A percentile compares a stretch with the other conserved stretches of the same genome.
phyloP scores from a whole-genome alignment of 441 rosid species.

The Bocquillonia castaneifolia region DNA sequence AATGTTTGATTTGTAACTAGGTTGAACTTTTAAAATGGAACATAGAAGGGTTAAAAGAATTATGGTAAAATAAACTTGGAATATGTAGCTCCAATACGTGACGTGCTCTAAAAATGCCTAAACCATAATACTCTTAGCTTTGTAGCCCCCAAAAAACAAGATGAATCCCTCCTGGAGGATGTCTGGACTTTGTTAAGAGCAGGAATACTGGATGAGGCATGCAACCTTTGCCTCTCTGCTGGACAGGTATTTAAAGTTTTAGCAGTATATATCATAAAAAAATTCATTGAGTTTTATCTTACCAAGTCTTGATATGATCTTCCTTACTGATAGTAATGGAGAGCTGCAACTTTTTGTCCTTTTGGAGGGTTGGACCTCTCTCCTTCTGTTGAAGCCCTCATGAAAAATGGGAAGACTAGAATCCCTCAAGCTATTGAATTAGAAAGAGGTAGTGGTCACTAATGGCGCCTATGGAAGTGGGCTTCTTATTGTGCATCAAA shows the following conservation, averaged over 20 bases:
- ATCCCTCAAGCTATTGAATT: conserved; percentile 85
- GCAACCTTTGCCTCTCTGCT: conserved; percentile 88
- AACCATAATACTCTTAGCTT: neutral
- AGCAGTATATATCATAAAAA: conserved; percentile 8
- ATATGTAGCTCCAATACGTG: neutral
- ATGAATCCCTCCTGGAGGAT: conserved; percentile 93
- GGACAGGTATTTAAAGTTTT: conserved; percentile 64
- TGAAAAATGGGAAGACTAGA: conserved; percentile 76
- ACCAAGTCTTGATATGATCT: conserved; percentile 10
- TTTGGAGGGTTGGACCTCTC: conserved; percentile 79
- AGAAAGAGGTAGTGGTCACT: conserved; percentile 88
- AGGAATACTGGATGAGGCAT: conserved; percentile 90
- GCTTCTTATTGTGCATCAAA: conserved; percentile 92
- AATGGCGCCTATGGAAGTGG: conserved; percentile 95
- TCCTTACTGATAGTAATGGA: conserved; percentile 72
- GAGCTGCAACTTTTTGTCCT: conserved; percentile 86
- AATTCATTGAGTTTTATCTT: conserved; percentile 6
- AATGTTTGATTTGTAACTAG: neutral
- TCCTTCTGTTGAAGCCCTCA: conserved; percentile 81
- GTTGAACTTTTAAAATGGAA: neutral
- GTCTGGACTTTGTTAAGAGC: conserved; percentile 92
- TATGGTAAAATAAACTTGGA: neutral
- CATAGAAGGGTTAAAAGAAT: neutral
- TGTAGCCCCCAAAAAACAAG: conserved; percentile 68
- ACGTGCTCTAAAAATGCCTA: conserved; percentile 1